Conservation (phyloP, 352 stramenopile species). For the Peronospora belbahrii region DNA sequence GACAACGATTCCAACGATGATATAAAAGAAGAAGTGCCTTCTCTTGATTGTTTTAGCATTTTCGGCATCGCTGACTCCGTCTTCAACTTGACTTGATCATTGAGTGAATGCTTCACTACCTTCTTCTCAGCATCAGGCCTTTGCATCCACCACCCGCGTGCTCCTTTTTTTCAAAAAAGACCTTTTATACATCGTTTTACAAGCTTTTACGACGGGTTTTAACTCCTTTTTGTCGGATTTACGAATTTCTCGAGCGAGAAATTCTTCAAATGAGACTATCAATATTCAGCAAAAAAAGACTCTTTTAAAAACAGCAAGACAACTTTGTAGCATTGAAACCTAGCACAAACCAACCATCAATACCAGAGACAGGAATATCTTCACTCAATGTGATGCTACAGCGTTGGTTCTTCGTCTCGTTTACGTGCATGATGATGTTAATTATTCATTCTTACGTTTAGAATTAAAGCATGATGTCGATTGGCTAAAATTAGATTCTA, state of each 20-base stretch:
- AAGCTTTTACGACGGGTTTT: background rate
- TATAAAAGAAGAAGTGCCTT: background rate
- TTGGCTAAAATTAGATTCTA: background rate
- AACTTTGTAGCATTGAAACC: too few relatives aligned
- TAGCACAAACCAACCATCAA: conserved; percentile 13
- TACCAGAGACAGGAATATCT: conserved; percentile 12
- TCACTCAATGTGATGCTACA: conserved; percentile 15
- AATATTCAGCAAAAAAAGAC: conserved; percentile 1
- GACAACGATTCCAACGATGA: conserved; percentile 8
- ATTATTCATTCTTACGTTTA: background rate
- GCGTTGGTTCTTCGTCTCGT: conserved; percentile 14
- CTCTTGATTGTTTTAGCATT: background rate
- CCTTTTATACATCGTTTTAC: conserved; percentile 25
- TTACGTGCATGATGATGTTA: conserved; percentile 12
- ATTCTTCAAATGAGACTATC: conserved; percentile 59
- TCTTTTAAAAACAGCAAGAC: background rate
- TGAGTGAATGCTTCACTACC: conserved; percentile 52
- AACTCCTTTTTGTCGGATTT: conserved; percentile 24
- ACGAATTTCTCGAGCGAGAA: conserved; percentile 52
- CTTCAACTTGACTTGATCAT: conserved; percentile 6
- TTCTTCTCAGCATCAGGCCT: conserved; percentile 42
- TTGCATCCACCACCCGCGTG: conserved; percentile 82
- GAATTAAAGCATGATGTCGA: conserved; percentile 4
- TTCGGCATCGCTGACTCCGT: background rate
- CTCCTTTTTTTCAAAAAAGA: conserved; percentile 66